Base-by-base conservation (phyloP, 164 flowering plant species). In the Dillenia suffruticosa region DNA sequence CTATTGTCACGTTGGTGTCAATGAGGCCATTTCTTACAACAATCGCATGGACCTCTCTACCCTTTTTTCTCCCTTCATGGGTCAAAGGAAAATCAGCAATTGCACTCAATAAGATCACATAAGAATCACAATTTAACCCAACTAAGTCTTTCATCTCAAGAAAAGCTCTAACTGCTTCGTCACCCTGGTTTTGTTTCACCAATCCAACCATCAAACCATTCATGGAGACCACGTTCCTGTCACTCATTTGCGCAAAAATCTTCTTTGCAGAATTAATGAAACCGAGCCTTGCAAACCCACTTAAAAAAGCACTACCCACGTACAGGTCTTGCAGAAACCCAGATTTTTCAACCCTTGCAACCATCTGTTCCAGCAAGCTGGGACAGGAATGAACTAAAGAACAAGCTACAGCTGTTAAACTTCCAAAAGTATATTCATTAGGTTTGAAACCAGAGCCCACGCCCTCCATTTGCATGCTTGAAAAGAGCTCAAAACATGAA, bases 191-290 rank as follows among this genome's bases (percentile, higher is more conserved):
- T 50, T 86, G 88, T 71, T 76, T 83, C 57, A 83, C 87, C 71
- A 88, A 74, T 51, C 97, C 97, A 63, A 80, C 92, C 88, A 90
- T 88, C 68, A 93, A 72, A 0, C 97, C 97, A 55, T 90, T 87
- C 77, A 87, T 12, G 45, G 96, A 81, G 53, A 90, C 94, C 6
- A 77, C 85, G 80, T 90, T 90, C 63, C 76, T 79, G 47, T 63
- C 71, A 54, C 69, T 68, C 94, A 93, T 87, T 63, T 70, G 77
- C 69, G 70, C 71, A 60, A 90, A 88, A 54, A 89, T 69, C 47
- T 72, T 73, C 66, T 54, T 74, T 17, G 96, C 90, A 74, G 62
- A 56, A 69, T 74, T 81, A 70, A 78, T 61, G 50, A 70, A 67
- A 8, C 96, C 94, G 59, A 74, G 68, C 73, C 75, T 82, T 1